phyloP scores from a whole-genome alignment of 148 eudicot species.

The Fallopia convolvulus region DNA sequence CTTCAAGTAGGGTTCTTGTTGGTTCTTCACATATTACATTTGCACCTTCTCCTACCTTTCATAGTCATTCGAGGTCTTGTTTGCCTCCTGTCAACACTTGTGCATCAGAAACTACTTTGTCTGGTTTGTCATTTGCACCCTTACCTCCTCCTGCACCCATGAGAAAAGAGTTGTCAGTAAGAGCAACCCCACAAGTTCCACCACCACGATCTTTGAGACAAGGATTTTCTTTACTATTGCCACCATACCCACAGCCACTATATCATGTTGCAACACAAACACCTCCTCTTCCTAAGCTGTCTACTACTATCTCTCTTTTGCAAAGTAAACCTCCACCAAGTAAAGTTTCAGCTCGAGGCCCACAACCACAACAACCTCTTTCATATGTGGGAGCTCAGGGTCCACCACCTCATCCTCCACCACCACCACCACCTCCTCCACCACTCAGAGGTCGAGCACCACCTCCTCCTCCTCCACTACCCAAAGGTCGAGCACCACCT shows the following conservation, averaged over 20 bases:
- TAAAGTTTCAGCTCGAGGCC: background rate
- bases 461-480: background rate
- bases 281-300: background rate
- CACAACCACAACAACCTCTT: background rate
- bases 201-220: background rate
- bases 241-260: background rate
- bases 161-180: too few species aligned
- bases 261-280: background rate
- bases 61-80: background rate
- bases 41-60: background rate
- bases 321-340: constrained; percentile 16
- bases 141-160: background rate
- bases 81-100: background rate
- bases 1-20: constrained; percentile 10
- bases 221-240: background rate
- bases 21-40: background rate
- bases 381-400: too few species aligned
- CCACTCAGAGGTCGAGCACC: background rate
- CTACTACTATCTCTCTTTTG: background rate
- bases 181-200: background rate
- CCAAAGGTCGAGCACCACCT: background rate
- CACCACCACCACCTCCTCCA: background rate
- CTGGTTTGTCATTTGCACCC: background rate
- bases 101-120: background rate
- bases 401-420: background rate